phyloP scores from a whole-genome alignment of 176 grass and related monocot species.

The Ensete ventricosum region DNA sequence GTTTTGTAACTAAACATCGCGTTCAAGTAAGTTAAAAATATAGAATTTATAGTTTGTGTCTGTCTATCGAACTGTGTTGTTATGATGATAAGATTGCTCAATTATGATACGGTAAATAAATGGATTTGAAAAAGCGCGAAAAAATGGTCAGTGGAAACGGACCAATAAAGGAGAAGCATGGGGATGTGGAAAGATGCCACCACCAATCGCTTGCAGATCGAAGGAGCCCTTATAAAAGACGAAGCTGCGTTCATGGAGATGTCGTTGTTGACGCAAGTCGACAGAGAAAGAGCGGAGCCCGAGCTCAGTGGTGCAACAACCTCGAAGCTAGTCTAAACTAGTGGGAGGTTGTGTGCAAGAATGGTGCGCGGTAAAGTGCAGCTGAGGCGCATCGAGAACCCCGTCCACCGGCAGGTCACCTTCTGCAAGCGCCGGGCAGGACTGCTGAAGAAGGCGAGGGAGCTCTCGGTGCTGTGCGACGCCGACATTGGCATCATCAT shows the following conservation, averaged over 20 bases:
- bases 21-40: too few species aligned
- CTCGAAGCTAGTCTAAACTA: constrained; percentile 99
- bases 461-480: constrained; percentile 87
- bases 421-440: constrained; percentile 95
- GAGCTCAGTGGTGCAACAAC: constrained; percentile 33
- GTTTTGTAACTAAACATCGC: too few species aligned
- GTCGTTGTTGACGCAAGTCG: constrained; percentile 19
- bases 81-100: too few species aligned
- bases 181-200: neutral
- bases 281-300: constrained; percentile 15
- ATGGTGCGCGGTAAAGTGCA: constrained; percentile 71
- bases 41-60: too few species aligned
- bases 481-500: constrained; percentile 87
- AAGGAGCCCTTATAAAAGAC: neutral
- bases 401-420: constrained; percentile 80
- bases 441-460: constrained; percentile 86
- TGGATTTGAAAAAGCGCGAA: neutral
- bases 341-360: constrained; percentile 69
- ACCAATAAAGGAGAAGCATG: neutral
- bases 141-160: neutral
- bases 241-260: neutral
- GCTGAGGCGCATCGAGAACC: constrained; percentile 63
- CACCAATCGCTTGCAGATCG: neutral
- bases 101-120: too few species aligned
- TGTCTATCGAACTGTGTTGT: too few species aligned